phyloP scores from a whole-genome alignment of 176 grass and related monocot species.

The Eleusine coracana region DNA sequence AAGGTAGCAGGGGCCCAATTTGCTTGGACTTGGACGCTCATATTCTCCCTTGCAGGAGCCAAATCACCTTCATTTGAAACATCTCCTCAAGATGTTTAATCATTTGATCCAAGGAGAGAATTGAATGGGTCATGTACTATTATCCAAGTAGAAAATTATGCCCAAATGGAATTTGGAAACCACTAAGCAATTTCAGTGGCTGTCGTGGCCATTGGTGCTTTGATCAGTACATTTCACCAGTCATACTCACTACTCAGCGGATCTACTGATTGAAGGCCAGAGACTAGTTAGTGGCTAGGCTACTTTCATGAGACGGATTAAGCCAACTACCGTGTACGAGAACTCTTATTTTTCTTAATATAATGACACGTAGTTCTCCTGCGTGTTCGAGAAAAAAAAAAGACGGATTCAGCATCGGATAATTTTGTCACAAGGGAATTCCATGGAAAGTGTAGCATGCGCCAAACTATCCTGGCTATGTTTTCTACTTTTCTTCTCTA shows the following conservation, averaged over 20 bases:
- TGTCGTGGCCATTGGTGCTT: neutral
- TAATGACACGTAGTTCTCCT: too few relatives aligned
- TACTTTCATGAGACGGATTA: neutral
- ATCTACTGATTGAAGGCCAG: neutral
- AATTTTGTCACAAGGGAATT: neutral
- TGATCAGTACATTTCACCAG: neutral
- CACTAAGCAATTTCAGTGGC: neutral
- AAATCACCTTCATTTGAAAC: neutral
- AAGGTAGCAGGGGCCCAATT: neutral
- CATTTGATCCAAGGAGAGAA: neutral
- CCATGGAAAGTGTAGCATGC: slow-evolving; percentile 10
- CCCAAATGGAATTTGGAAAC: neutral
- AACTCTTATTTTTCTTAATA: too few relatives aligned
- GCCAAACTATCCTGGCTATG: neutral
- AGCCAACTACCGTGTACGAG: too few relatives aligned
- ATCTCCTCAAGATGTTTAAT: neutral
- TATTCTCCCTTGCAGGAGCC: neutral
- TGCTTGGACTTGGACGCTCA: neutral
- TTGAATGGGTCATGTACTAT: neutral
- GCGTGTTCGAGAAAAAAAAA: too few relatives aligned
- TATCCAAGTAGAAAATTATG: neutral
- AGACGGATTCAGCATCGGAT: neutral
- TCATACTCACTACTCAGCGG: neutral
- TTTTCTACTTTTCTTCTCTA: neutral
- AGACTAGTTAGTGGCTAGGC: neutral